Evolutionary conservation across 306 rosid species (phyloP).

Genomic region (Herpetospermum pedunculosum): DNA sequence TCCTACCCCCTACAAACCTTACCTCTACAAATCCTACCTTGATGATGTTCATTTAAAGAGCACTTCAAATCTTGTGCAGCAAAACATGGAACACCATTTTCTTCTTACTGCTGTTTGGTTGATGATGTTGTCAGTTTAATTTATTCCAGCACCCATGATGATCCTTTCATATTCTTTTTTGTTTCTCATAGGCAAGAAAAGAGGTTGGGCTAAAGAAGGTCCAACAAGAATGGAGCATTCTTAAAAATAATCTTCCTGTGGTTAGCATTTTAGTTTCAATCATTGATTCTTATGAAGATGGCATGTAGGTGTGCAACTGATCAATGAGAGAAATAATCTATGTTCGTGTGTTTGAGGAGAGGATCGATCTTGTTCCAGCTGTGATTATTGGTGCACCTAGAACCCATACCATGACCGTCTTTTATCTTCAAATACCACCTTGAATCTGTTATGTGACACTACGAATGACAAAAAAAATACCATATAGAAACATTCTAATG

Average conservation of each 20-base stretch:
- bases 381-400: slow-evolving; percentile 87
- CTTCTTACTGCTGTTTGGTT: too few relatives aligned
- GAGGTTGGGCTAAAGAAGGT: slow-evolving; percentile 78
- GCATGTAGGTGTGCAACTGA: neutral
- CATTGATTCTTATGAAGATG: neutral
- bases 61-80: too few relatives aligned
- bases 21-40: too few relatives aligned
- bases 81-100: too few relatives aligned
- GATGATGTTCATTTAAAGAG: too few relatives aligned
- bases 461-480: too few relatives aligned
- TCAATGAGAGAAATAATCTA: slow-evolving; percentile 23
- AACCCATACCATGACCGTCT: slow-evolving; percentile 94
- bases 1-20: too few relatives aligned
- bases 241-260: slow-evolving; percentile 81
- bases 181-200: slow-evolving; percentile 38
- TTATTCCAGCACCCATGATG: slow-evolving; percentile 2
- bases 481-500: too few relatives aligned
- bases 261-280: slow-evolving; percentile 28
- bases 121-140: too few relatives aligned
- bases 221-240: slow-evolving; percentile 86
- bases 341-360: slow-evolving; percentile 75
- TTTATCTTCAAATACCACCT: too few relatives aligned
- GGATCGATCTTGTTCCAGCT: slow-evolving; percentile 84
- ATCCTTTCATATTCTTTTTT: slow-evolving; percentile 11
- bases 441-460: too few relatives aligned